Evolutionary conservation across 306 rosid species (phyloP), one percentile per base, ranked within the genome.

Genomic region (Citrullus colocynthis): DNA sequence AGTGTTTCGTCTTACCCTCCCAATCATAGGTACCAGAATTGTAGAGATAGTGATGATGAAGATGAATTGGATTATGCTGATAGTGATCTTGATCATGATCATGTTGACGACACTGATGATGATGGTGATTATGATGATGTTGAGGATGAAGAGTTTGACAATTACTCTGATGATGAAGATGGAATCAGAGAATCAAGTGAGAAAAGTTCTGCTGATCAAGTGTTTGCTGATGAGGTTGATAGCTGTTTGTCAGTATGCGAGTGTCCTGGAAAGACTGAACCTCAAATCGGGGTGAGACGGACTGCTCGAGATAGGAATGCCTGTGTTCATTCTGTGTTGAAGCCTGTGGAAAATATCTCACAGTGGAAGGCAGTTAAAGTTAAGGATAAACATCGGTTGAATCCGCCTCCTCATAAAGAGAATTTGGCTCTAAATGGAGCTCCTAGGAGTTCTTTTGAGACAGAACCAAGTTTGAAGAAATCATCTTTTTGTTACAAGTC

Each of bases 11-110:
- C 91, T 42, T 90, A 78, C 82, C 97, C 96, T 71, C 76, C 87
- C 14, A 91, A 87, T 71, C 94, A 91, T 75, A 81, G 98, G 86
- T 91, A 91, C 83, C 90, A 88, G 80, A 93, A 93, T 82, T 93
- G 92, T 78, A 64, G 91, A 80, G 90, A 93, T 48, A 89, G 93
- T 42, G 96, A 93, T 64, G 93, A 89, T 56, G 98, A 90, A 34
- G 88, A 84, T 6, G 92, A 87, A 58, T 21, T 87, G 66, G 88
- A 91, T 73, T 85, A 69, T 78, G 91, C 79, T 44, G 85, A 41
- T 55, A 89, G 88, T 80, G 93, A 86, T 83, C 86, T 84, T 21
- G 88, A 93, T 79, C 89, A 86, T 74, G 92, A 85, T 0, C 20
- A 72, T 51, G 45, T 32, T 32, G 48, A 49, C 42, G 6, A 41